Conservation (phyloP, 371 early-diverging fungal genomes). For the Saksenaea oblongispora region DNA sequence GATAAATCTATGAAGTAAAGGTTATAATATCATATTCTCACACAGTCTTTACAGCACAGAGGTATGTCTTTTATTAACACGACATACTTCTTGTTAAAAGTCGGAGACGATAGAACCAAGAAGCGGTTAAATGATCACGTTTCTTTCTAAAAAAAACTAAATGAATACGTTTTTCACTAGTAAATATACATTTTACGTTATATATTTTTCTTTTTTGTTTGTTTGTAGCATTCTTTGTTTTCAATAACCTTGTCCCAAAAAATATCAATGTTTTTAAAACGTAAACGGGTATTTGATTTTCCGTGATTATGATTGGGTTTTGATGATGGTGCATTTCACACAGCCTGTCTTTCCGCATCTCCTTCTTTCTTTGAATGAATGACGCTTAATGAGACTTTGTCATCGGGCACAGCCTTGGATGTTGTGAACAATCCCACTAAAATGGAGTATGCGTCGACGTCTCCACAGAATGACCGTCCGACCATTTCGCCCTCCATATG, state of each 20-base stretch:
- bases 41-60: no score
- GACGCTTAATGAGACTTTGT: background rate
- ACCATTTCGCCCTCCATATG: background rate
- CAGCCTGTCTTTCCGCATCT: constrained; percentile 1
- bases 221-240: background rate
- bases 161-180: no score
- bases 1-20: no score
- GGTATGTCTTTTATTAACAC: no score
- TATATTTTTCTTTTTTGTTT: background rate
- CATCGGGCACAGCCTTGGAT: background rate
- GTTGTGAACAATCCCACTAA: background rate
- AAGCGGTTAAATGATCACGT: no score
- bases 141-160: no score
- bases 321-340: constrained; percentile 4
- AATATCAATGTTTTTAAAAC: background rate
- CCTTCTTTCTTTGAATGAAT: constrained; percentile 5
- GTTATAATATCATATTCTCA: no score
- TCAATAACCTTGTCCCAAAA: background rate
- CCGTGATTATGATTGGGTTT: background rate
- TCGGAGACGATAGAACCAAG: no score
- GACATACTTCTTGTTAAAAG: no score
- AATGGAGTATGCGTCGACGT: background rate
- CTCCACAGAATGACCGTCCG: background rate
- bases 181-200: no score
- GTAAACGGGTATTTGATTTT: constrained; percentile 2